Conservation (phyloP, 306 rosid genomes). For the Inga oerstediana region DNA sequence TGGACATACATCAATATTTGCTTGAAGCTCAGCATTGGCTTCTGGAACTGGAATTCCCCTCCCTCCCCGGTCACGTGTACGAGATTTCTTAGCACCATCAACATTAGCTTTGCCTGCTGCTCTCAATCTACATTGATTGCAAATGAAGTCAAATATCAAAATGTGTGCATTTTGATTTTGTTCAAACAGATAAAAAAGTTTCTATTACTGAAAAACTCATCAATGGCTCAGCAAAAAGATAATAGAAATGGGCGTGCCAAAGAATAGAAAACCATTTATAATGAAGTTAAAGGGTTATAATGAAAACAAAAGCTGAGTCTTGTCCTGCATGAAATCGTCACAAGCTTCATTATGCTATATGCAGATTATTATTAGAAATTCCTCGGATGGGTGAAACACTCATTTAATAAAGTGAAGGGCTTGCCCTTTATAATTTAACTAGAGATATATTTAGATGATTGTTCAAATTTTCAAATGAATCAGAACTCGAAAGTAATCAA, state of each 20-base stretch:
- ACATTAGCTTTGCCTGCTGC: slow-evolving; percentile 84
- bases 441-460: neutral
- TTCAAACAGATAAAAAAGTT: too few relatives aligned
- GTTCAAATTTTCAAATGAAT: slow-evolving; percentile 14
- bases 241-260: neutral
- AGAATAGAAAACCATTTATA: neutral
- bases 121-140: slow-evolving; percentile 70
- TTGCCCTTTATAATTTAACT: neutral
- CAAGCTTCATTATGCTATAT: too few relatives aligned
- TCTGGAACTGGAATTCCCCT: slow-evolving; percentile 89
- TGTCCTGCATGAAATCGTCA: neutral
- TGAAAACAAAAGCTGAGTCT: neutral
- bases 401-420: neutral
- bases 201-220: neutral
- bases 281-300: neutral
- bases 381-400: slow-evolving; percentile 15
- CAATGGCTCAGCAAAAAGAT: neutral
- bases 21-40: slow-evolving; percentile 96
- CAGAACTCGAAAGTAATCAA: slow-evolving; percentile 27
- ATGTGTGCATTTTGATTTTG: neutral
- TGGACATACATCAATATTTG: slow-evolving; percentile 82
- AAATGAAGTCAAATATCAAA: slow-evolving; percentile 36
- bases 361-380: neutral
- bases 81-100: slow-evolving; percentile 79
- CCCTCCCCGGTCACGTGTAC: slow-evolving; percentile 74